These are phyloP conservation scores for Arthrobotrys sinensis DNA, from an alignment of 2,329 filamentous ascomycete species.

Conservation along the genomic window DNA sequence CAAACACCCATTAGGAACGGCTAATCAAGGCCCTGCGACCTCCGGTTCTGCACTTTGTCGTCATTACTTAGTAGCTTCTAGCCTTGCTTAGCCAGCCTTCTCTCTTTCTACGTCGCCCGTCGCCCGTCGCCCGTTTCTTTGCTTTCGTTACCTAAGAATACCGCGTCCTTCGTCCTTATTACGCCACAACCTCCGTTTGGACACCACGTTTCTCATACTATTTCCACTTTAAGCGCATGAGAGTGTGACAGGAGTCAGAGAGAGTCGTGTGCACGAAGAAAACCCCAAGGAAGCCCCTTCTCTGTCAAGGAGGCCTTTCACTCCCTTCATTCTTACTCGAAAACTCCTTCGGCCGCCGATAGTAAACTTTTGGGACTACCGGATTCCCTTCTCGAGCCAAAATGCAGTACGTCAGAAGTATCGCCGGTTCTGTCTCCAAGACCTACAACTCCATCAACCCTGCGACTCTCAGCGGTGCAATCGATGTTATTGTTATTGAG, in stretches of 20 bases:
- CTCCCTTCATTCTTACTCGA: slow-evolving; percentile 23
- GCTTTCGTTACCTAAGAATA: slow-evolving; percentile 14
- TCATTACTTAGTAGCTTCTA: slow-evolving; percentile 28
- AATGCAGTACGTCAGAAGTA: slow-evolving; percentile 70
- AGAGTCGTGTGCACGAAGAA: slow-evolving; percentile 34
- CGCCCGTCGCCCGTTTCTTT: slow-evolving; percentile 23
- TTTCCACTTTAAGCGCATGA: slow-evolving; percentile 49
- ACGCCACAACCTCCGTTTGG: slow-evolving; percentile 45
- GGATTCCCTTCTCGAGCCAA: slow-evolving; percentile 6
- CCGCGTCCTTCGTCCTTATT: slow-evolving; percentile 11
- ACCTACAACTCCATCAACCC: slow-evolving; percentile 99
- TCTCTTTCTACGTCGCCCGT: slow-evolving; percentile 31
- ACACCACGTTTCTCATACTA: slow-evolving; percentile 27
- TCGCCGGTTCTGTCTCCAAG: slow-evolving; percentile 95
- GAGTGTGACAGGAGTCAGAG: slow-evolving; percentile 33
- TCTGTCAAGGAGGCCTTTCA: slow-evolving; percentile 46
- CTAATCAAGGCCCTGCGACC: slow-evolving; percentile 49
- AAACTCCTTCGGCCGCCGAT: slow-evolving; percentile 6
- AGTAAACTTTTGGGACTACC: slow-evolving; percentile 4
- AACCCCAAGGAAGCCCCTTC: slow-evolving; percentile 36
- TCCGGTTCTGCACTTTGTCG: slow-evolving; percentile 58
- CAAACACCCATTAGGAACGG: slow-evolving; percentile 36
- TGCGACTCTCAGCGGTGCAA: slow-evolving; percentile 94
- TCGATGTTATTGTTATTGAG: slow-evolving; percentile 98
- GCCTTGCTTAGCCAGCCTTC: slow-evolving; percentile 9